A percentile compares a stretch with the other conserved stretches of the same genome.
Evolutionary conservation across 768 basidiomycete species (phyloP).

Genomic region (Agaricus subrufescens): DNA sequence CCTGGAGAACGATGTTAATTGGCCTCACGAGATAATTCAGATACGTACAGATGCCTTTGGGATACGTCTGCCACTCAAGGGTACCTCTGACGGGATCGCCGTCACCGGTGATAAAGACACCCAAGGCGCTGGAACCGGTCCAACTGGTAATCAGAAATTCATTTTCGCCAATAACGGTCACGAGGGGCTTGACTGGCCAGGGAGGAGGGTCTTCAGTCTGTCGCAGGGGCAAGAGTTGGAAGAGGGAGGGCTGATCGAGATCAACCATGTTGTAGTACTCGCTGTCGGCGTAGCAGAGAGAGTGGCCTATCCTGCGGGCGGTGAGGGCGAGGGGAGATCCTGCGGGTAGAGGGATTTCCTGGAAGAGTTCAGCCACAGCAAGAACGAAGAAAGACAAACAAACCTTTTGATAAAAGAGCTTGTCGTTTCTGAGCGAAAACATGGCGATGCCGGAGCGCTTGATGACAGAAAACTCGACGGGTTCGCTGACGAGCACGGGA

Average conservation of each 20-base stretch:
- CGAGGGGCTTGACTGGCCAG: slow-evolving; percentile 55
- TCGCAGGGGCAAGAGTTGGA: slow-evolving; percentile 74
- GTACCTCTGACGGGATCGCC: slow-evolving; percentile 92
- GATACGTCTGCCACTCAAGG: slow-evolving; percentile 79
- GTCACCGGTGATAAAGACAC: slow-evolving; percentile 78
- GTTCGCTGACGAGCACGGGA: slow-evolving; percentile 33
- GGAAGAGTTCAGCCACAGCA: background rate
- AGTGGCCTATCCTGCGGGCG: slow-evolving; percentile 57
- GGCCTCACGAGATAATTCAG: background rate
- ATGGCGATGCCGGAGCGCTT: slow-evolving; percentile 62
- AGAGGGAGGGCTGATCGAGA: slow-evolving; percentile 62
- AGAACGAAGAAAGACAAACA: background rate
- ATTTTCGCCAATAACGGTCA: slow-evolving; percentile 66
- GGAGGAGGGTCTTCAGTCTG: slow-evolving; percentile 48
- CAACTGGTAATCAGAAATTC: slow-evolving; percentile 88
- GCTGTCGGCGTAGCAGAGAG: slow-evolving; percentile 72
- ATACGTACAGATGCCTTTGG: slow-evolving; percentile 66
- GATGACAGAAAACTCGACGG: slow-evolving; percentile 69
- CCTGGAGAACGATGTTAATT: slow-evolving; percentile 33
- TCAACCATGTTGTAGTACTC: slow-evolving; percentile 76
- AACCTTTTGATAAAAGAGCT: slow-evolving; percentile 59
- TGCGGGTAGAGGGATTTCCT: slow-evolving; percentile 71
- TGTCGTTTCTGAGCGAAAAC: slow-evolving; percentile 58
- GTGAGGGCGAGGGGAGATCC: slow-evolving; percentile 36
- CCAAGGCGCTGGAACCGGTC: slow-evolving; percentile 77